Percentiles rank a stretch among this genome's conserved stretches.
Evolutionary conservation across 1,139 yeast genomes (phyloP).

Genomic region (Candida tetrigidarum): DNA sequence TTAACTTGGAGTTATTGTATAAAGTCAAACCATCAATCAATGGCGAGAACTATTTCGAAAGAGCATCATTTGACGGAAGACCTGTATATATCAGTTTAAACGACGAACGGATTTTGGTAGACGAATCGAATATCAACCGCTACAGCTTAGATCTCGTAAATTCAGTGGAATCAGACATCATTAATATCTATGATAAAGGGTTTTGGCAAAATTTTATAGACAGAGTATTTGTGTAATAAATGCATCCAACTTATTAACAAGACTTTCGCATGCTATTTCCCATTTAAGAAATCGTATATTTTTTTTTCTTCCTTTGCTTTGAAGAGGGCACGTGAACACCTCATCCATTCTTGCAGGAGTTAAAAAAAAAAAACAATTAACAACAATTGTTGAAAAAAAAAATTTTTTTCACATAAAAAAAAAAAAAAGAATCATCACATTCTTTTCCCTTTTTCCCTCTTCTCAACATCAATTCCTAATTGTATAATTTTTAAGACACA

Average conservation of each 20-base stretch:
- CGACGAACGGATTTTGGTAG: conserved; percentile 24
- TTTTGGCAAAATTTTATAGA: conserved; percentile 51
- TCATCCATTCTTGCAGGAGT: conserved; percentile 5
- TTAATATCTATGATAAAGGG: conserved; percentile 73
- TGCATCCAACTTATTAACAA: neutral
- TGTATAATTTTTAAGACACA: conserved; percentile 16
- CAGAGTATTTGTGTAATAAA: conserved; percentile 11
- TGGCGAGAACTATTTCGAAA: conserved; percentile 21
- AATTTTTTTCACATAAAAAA: neutral
- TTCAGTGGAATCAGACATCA: conserved; percentile 49
- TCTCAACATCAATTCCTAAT: conserved; percentile 8
- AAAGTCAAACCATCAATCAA: conserved; percentile 15
- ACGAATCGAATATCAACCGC: conserved; percentile 14
- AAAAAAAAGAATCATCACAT: conserved; percentile 7
- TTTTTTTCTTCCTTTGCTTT: neutral
- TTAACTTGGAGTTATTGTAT: conserved; percentile 41
- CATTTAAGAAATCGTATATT: conserved; percentile 14
- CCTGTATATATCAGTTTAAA: conserved; percentile 33
- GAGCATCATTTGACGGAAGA: conserved; percentile 16
- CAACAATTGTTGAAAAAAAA: neutral
- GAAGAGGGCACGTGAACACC: conserved; percentile 12
- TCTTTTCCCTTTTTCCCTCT: too few relatives aligned
- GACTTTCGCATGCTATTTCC: conserved; percentile 8
- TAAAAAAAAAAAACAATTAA: conserved; percentile 7
- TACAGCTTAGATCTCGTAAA: conserved; percentile 30